Evolutionary conservation across 192 early-diverging fungal species (phyloP).

Genomic region (Pilaira anomala): DNA sequence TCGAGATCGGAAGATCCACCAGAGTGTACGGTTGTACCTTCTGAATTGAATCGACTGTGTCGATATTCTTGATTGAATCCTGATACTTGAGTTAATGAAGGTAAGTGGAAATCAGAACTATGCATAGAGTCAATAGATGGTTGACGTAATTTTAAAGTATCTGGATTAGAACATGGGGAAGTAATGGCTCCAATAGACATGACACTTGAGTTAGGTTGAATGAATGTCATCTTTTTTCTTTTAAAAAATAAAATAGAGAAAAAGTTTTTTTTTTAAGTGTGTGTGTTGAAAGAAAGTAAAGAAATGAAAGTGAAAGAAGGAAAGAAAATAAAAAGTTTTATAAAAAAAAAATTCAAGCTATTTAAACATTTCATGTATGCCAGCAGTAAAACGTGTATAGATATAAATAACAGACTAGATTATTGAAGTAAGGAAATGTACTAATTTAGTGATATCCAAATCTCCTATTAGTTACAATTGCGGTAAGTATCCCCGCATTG

Average conservation of each 20-base stretch:
- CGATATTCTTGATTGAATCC: not conserved
- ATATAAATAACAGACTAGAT: no score
- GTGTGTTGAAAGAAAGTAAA: not conserved
- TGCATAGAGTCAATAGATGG: not conserved
- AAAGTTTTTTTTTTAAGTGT: not conserved
- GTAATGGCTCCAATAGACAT: conserved; percentile 13
- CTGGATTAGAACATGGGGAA: not conserved
- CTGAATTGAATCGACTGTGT: not conserved
- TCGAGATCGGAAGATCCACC: not conserved
- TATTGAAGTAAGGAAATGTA: not conserved
- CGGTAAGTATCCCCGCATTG: no score
- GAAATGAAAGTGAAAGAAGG: not conserved
- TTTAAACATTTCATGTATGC: not conserved
- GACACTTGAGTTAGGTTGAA: not conserved
- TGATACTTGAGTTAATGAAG: not conserved
- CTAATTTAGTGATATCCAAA: not conserved
- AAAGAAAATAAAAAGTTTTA: not conserved
- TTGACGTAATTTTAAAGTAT: not conserved
- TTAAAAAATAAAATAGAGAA: not conserved
- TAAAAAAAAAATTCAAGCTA: not conserved
- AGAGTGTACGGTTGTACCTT: not conserved
- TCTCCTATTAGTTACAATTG: no score
- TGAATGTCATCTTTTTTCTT: not conserved
- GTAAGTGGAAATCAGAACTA: not conserved
- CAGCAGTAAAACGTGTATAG: no score